Evolutionary conservation across 2,329 filamentous ascomycete species (phyloP), one percentile per base, ranked within the genome.

Genomic region (Parastagonospora nodorum): DNA sequence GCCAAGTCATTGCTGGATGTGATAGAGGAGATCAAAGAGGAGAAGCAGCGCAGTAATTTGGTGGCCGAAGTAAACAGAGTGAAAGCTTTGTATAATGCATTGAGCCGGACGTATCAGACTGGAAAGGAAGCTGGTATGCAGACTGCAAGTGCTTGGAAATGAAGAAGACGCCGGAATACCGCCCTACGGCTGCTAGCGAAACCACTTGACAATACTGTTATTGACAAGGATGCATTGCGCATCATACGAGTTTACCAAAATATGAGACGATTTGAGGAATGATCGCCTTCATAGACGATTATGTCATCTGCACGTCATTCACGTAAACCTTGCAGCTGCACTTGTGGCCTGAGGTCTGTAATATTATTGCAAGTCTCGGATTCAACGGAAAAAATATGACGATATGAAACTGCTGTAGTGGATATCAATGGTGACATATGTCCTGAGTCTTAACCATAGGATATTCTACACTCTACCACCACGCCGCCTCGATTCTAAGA

Each of bases 1-100:
- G 58, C 58, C 2, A 58, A 43, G 33, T 54, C 53, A 6, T 48
- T 67, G 12, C 51, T 41, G 10, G 58, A 67, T n/a, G 35, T 66
- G 2, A 47, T 65, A 1, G 42, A 8, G 4, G 70, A 73, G 15
- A 55, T 62, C 1, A 19, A 15, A 5, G 45, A 58, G 31, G 31
- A 44, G n/a, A n/a, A 2, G 2, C 42, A 52, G 16, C 55, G 47
- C 37, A 27, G 29, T 16, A 50, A 40, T 8, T 45, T 55, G 73
- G 51, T 35, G 1, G 53, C 19, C 0, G 80, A 84, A 64, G 74
- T 83, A 11, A 63, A 66, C 15, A 72, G 80, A 33, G 73, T 84
- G 1, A 84, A 83, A 69, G 64, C 47, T 5, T 45, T 82, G 46
- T 62, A 62, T 27, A 48, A 50, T 15, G 42, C 30, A 9, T 42